Conservation (phyloP, 1,284 basidiomycete genomes). For the Puccinia brachypodii region DNA sequence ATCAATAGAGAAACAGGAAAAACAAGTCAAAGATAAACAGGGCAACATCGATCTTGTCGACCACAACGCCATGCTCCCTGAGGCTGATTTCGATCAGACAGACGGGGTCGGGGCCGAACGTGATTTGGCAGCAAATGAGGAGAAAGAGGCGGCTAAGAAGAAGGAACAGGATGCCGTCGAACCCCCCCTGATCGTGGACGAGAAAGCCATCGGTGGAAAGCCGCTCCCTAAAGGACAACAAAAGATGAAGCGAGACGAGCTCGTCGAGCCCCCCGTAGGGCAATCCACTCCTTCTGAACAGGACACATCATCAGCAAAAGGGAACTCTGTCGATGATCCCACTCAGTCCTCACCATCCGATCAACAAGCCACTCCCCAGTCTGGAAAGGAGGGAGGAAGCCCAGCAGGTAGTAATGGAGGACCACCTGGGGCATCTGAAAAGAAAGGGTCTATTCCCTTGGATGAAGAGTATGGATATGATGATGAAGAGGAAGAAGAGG, state of each 20-base stretch:
- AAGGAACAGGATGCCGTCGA: slow-evolving; percentile 15
- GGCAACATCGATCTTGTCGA: slow-evolving; percentile 44
- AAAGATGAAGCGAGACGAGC: slow-evolving; percentile 32
- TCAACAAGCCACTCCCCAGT: neutral
- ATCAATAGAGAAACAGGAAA: neutral
- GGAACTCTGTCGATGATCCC: neutral
- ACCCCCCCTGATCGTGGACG: neutral
- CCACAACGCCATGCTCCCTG: slow-evolving; percentile 33
- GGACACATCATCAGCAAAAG: neutral
- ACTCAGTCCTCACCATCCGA: neutral
- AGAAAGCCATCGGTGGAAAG: slow-evolving; percentile 41
- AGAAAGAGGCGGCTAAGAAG: slow-evolving; percentile 37
- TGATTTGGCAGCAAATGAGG: slow-evolving; percentile 38
- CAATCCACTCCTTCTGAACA: neutral
- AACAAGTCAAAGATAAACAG: neutral
- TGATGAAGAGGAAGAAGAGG: slow-evolving; percentile 62
- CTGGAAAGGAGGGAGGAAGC: neutral
- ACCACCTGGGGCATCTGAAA: slow-evolving; percentile 51
- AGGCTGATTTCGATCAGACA: slow-evolving; percentile 46
- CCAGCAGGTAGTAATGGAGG: slow-evolving; percentile 50
- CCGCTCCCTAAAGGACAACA: slow-evolving; percentile 46
- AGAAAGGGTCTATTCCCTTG: slow-evolving; percentile 28
- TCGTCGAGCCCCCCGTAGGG: neutral
- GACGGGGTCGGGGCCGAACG: slow-evolving; percentile 43
- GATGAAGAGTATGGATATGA: slow-evolving; percentile 50